Evolutionary conservation across 148 eudicot species (phyloP).

Genomic region (Arctostaphylos glauca): DNA sequence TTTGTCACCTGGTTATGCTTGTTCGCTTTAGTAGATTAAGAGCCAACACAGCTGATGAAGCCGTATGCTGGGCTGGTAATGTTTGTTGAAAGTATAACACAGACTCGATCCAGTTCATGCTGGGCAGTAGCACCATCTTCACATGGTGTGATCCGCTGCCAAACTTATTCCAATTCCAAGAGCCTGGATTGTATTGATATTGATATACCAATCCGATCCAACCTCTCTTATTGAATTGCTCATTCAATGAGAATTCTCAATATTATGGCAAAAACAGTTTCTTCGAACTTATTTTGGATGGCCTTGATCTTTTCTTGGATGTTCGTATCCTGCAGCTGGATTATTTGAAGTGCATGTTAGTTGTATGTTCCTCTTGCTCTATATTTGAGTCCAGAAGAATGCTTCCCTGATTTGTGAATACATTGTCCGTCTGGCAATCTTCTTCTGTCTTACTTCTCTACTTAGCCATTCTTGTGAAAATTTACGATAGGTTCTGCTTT

Average conservation of each 20-base stretch:
- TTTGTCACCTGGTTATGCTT: neutral
- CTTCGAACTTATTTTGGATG: neutral
- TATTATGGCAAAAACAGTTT: no score
- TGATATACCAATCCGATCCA: no score
- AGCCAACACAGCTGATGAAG: neutral
- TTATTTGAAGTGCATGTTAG: neutral
- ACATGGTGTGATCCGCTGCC: no score
- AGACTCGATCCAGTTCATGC: neutral
- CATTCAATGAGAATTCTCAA: no score
- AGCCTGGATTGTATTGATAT: no score
- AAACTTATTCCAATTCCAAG: no score
- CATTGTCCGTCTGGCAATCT: neutral
- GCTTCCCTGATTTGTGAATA: neutral
- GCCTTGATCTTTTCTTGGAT: neutral
- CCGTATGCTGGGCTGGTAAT: neutral
- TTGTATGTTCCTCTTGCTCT: neutral
- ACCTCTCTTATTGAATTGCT: no score
- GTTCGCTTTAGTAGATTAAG: neutral
- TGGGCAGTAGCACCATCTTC: no score
- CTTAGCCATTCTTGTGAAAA: conserved; percentile 8
- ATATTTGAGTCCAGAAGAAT: neutral
- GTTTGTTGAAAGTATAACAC: neutral
- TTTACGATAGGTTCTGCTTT: conserved; percentile 35
- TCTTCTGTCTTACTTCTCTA: neutral
- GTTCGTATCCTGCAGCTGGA: neutral